These are phyloP conservation scores for Saitoella complicata DNA, from an alignment of 805 yeast genomes.

Conservation along the genomic window DNA sequence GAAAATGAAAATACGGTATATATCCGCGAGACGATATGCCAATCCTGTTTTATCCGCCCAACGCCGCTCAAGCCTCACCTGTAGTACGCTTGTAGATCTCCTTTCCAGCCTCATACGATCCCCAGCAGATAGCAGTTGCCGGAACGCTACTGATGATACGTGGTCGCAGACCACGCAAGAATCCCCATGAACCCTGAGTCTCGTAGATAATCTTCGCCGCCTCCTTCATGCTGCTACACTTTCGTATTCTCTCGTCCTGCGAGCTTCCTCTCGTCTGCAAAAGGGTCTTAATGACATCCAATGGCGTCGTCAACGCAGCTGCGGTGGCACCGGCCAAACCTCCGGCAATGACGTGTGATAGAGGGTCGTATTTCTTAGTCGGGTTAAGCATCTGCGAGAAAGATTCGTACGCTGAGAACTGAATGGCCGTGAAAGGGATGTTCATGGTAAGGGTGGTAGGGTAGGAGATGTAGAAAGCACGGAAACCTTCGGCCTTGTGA, in stretches of 20 bases:
- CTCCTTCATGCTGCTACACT: conserved; percentile 47
- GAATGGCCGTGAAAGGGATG: conserved; percentile 87
- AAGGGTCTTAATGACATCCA: conserved; percentile 85
- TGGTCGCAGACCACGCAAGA: conserved; percentile 74
- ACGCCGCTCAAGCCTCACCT: too few species aligned
- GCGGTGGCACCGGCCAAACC: conserved; percentile 91
- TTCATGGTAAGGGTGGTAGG: conserved; percentile 87
- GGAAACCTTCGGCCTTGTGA: conserved; percentile 27
- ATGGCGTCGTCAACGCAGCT: conserved; percentile 87
- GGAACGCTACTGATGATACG: conserved; percentile 88
- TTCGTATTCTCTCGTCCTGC: conserved; percentile 25
- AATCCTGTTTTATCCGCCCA: too few species aligned
- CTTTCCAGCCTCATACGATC: conserved; percentile 94
- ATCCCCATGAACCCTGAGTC: conserved; percentile 36
- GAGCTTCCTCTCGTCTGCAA: conserved; percentile 57
- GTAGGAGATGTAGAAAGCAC: conserved; percentile 80
- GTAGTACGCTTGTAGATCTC: conserved; percentile 25
- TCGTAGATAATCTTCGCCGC: conserved; percentile 54
- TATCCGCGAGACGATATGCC: too few species aligned
- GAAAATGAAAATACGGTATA: too few species aligned
- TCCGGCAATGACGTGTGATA: conserved; percentile 81
- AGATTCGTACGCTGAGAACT: conserved; percentile 83
- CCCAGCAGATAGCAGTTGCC: conserved; percentile 93
- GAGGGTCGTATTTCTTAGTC: conserved; percentile 56
- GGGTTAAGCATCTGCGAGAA: conserved; percentile 71